Conservation (phyloP, 768 basidiomycete genomes). For the Amanita brunnescens region DNA sequence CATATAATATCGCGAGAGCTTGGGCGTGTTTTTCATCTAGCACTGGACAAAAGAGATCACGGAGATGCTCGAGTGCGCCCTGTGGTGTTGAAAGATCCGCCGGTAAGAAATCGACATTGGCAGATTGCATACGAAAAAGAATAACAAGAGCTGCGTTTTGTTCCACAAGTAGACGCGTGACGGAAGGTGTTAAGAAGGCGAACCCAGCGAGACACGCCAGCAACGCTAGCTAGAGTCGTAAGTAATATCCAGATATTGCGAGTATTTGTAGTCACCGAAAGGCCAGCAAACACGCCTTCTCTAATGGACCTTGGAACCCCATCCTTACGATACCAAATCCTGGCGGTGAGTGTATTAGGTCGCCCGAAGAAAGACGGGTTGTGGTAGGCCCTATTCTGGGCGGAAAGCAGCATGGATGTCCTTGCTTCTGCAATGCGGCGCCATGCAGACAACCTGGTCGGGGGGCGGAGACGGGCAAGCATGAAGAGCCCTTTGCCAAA, state of each 20-base stretch:
- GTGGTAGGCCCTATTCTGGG: neutral
- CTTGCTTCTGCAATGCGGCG: neutral
- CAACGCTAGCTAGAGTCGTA: neutral
- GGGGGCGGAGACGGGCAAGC: neutral
- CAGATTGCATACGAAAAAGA: neutral
- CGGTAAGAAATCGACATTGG: neutral
- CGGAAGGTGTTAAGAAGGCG: neutral
- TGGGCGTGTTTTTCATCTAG: neutral
- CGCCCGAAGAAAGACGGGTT: neutral
- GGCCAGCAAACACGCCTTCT: neutral
- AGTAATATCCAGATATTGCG: neutral
- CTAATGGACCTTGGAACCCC: neutral
- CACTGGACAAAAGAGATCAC: neutral
- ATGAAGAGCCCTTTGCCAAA: no score
- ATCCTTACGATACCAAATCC: constrained; percentile 2
- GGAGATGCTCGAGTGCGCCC: neutral
- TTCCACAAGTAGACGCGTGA: neutral
- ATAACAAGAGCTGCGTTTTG: no score
- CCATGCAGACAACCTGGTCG: neutral
- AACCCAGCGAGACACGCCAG: neutral
- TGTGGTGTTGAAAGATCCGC: neutral
- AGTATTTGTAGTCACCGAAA: neutral
- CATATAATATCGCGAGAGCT: neutral
- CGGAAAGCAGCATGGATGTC: no score
- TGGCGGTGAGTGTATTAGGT: neutral